Percentiles rank a stretch among this genome's conserved stretches.
These are phyloP conservation scores for Populus davidiana DNA, from an alignment of 345 rosid species.

Conservation along the genomic window DNA sequence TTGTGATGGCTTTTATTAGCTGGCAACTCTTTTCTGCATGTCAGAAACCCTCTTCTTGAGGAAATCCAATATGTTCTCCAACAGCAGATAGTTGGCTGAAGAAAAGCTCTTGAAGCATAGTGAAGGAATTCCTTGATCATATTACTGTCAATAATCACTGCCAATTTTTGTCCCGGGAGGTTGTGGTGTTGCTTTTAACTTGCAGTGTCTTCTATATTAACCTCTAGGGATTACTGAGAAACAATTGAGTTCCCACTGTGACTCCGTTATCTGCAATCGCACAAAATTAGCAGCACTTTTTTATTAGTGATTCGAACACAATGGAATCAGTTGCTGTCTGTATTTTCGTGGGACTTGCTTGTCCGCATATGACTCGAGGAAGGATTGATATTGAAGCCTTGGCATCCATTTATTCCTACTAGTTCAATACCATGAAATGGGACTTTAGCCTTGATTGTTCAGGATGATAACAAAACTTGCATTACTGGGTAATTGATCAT, in stretches of 20 bases:
- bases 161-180: not conserved
- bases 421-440: not conserved
- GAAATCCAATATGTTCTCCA: not conserved
- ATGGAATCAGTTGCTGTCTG: not conserved
- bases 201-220: not conserved
- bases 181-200: not conserved
- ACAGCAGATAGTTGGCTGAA: not conserved
- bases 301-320: not conserved
- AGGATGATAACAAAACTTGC: not conserved
- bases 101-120: not conserved
- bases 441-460: not conserved
- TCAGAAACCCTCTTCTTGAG: slow-evolving; percentile 75
- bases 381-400: not conserved
- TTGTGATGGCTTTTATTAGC: slow-evolving; percentile 80
- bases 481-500: not conserved
- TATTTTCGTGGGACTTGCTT: not conserved
- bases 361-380: not conserved
- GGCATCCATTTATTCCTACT: not conserved
- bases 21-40: slow-evolving; percentile 88
- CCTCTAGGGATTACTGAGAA: not conserved
- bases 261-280: not conserved
- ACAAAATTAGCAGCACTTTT: not conserved
- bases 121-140: not conserved
- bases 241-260: not conserved
- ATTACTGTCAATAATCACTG: not conserved